Percentiles rank a stretch among this genome's conserved stretches.
phyloP scores from a whole-genome alignment of 1,284 basidiomycete species.

The Crocinoboletus sp. region DNA sequence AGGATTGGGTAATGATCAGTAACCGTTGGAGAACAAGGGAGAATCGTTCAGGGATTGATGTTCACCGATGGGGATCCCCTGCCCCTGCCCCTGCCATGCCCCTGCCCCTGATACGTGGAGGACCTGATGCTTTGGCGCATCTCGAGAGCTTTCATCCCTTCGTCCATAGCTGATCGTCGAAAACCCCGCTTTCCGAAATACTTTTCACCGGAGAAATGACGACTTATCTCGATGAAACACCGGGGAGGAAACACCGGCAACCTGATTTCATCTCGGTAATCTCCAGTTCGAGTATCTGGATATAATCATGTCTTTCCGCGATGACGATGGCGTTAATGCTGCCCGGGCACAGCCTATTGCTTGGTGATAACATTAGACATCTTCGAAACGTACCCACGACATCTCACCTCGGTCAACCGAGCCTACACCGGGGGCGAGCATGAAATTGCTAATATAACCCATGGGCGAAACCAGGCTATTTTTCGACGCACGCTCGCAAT shows the following conservation, averaged over 20 bases:
- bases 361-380: neutral
- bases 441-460: neutral
- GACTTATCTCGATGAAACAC: conserved; percentile 8
- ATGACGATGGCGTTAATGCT: conserved; percentile 8
- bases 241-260: conserved; percentile 6
- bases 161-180: conserved; percentile 11
- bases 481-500: neutral
- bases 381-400: conserved; percentile 11
- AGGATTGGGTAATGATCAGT: neutral
- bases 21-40: too few relatives aligned
- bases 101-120: neutral
- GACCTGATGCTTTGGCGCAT: neutral
- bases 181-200: conserved; percentile 1
- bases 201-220: conserved; percentile 8
- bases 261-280: conserved; percentile 28
- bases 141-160: conserved; percentile 5
- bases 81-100: too few relatives aligned
- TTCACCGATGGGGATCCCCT: neutral
- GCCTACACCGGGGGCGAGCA: neutral
- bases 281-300: conserved; percentile 8
- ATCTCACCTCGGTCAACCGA: neutral
- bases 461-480: neutral
- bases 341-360: neutral
- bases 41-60: neutral
- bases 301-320: too few relatives aligned